Conservation (phyloP, 345 rosid genomes). For the Sonneratia alba region DNA sequence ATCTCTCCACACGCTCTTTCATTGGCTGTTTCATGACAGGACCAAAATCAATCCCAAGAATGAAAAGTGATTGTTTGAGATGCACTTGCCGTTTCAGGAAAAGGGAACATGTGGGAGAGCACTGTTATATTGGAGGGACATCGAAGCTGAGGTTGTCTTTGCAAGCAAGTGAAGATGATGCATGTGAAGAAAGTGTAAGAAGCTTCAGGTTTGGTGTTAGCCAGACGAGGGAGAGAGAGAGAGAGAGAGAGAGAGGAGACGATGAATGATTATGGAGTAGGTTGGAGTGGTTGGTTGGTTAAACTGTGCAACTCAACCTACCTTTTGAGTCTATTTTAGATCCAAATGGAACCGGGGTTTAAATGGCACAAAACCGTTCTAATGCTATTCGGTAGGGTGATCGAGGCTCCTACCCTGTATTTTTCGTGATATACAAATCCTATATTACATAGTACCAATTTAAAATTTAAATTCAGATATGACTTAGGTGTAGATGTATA, state of each 20-base stretch:
- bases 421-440: too few relatives aligned
- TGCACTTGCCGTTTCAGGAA: background rate
- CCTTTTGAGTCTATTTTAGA: background rate
- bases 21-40: background rate
- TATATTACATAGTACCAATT: too few relatives aligned
- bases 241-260: background rate
- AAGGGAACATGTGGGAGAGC: background rate
- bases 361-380: background rate
- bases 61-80: background rate
- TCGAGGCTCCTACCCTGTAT: too few relatives aligned
- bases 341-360: background rate
- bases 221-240: background rate
- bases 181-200: conserved; percentile 3
- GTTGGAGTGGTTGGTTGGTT: conserved; percentile 14
- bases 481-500: too few relatives aligned
- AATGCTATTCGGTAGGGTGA: too few relatives aligned
- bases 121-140: conserved; percentile 1
- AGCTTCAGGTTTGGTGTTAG: conserved; percentile 5
- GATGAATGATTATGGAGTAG: conserved; percentile 4
- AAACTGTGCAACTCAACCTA: conserved; percentile 5
- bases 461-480: too few relatives aligned
- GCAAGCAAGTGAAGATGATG: conserved; percentile 12
- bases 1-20: conserved; percentile 15
- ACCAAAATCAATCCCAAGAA: background rate
- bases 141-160: conserved; percentile 4